Evolutionary conservation across 2,329 filamentous ascomycete genomes (phyloP), one percentile per base, ranked within the genome.

Genomic region (Cryoendolithus antarcticus): DNA sequence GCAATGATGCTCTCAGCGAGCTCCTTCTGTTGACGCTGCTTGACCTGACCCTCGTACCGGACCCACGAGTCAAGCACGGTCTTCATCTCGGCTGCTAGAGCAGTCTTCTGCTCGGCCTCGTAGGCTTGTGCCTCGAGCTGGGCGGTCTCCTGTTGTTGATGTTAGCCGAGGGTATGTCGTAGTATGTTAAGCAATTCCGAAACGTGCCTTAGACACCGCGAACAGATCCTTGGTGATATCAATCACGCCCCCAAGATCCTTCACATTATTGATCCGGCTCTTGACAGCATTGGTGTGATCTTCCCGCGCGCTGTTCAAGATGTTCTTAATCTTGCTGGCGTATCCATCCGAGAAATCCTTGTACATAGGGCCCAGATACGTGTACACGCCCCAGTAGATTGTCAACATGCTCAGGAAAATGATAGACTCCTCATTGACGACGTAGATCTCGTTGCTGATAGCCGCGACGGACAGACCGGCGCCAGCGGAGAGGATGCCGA

Each of bases 361-460:
- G 77, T 96, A 96, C 65, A 80, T 72, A 44, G 91, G 91, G 41
- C 89, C 91, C 59, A 83, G 86, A 64, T 86, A 95, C 69, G 93
- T 91, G 71, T 85, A 89, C 57, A 94, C 75, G 47, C 80, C 86
- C 60, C 74, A 81, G 82, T 93, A 98, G 62, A 96, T 84, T 62
- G 82, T 86, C 61, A 96, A 72, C 58, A 98, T 74, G 65, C 83
- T 91, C 70, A 98, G 77, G 52, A 85, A 84, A 60, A 93, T 84
- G 61, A 98, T 83, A 48, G 88, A 83, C 74, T 98, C 91, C 75
- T 98, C 91, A 72, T 98, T 98, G 69, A 98, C 75, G 63, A 98
- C 86, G 70, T 95, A 96, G 74, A 96, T 86, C 77, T 98, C 91
- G 71, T 93, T 98, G 80, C 84, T 93, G 70, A 98, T 86, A 60